These are phyloP conservation scores for Aspergillus sp. DNA, from an alignment of 2,329 filamentous ascomycete species.

Conservation along the genomic window DNA sequence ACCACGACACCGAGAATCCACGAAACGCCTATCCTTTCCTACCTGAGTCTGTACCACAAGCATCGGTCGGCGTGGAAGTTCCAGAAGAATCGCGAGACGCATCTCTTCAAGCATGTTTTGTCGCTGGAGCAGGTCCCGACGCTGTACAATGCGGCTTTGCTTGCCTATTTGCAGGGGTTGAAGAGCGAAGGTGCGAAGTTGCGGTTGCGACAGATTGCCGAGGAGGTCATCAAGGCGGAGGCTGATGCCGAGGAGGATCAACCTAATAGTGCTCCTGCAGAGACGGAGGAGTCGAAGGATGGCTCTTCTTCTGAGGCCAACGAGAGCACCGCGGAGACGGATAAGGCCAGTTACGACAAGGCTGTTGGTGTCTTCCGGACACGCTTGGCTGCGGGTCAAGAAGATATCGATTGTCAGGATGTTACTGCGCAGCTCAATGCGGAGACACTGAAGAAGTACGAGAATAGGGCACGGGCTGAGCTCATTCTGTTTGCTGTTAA, in stretches of 20 bases:
- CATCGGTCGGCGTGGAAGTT: constrained; percentile 82
- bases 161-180: constrained; percentile 76
- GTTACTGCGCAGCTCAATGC: constrained; percentile 25
- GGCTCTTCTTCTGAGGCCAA: background rate
- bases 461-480: constrained; percentile 42
- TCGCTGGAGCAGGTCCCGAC: constrained; percentile 70
- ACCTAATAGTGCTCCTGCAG: constrained; percentile 17
- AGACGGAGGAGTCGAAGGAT: constrained; percentile 13
- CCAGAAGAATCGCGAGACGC: constrained; percentile 88
- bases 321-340: constrained; percentile 9
- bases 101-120: constrained; percentile 80
- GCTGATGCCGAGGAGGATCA: constrained; percentile 31
- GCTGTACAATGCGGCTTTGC: constrained; percentile 68
- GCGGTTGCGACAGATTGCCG: constrained; percentile 66
- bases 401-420: constrained; percentile 28
- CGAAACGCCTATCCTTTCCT: constrained; percentile 65
- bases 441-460: constrained; percentile 33
- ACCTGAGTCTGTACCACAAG: constrained; percentile 74
- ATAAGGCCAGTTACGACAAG: constrained; percentile 45
- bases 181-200: constrained; percentile 71
- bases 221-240: constrained; percentile 55
- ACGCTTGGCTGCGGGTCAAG: constrained; percentile 27
- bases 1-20: constrained; percentile 24
- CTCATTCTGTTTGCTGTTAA: constrained; percentile 39
- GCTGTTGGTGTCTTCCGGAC: constrained; percentile 54